phyloP scores from a whole-genome alignment of 2,329 filamentous ascomycete genomes.

The Mycosphaerella arachidis region DNA sequence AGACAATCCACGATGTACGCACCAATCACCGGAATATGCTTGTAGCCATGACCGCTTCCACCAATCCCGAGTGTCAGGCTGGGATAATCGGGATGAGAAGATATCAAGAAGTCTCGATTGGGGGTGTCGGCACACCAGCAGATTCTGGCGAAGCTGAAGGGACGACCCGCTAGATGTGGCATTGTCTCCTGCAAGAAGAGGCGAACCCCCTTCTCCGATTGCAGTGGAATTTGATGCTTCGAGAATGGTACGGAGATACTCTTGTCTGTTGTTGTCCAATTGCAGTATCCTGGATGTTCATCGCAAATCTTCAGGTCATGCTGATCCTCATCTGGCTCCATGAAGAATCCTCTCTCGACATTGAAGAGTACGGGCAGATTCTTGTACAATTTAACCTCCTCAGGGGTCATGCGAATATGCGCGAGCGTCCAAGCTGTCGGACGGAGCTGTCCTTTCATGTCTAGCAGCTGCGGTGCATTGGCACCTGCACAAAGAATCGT shows the following conservation, averaged over 20 bases:
- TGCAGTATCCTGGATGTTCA: slow-evolving; percentile 55
- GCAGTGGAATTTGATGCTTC: slow-evolving; percentile 45
- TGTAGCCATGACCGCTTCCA: slow-evolving; percentile 52
- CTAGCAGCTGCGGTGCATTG: slow-evolving; percentile 43
- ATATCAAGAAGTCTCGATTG: slow-evolving; percentile 52
- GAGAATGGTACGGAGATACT: slow-evolving; percentile 40
- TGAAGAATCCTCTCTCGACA: slow-evolving; percentile 49
- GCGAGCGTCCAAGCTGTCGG: slow-evolving; percentile 53
- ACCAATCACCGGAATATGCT: slow-evolving; percentile 50
- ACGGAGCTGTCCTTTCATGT: slow-evolving; percentile 50
- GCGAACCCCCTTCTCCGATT: slow-evolving; percentile 46
- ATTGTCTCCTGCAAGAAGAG: slow-evolving; percentile 49
- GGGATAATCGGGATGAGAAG: slow-evolving; percentile 41
- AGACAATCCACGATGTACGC: slow-evolving; percentile 48
- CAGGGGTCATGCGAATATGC: slow-evolving; percentile 46
- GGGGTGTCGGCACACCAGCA: slow-evolving; percentile 57
- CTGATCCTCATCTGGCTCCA: slow-evolving; percentile 46
- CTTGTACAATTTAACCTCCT: slow-evolving; percentile 45
- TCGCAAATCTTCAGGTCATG: slow-evolving; percentile 51
- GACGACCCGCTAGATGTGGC: slow-evolving; percentile 49
- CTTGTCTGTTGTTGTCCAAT: slow-evolving; percentile 37
- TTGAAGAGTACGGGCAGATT: slow-evolving; percentile 49
- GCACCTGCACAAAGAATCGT: slow-evolving; percentile 50
- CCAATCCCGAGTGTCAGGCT: slow-evolving; percentile 48
- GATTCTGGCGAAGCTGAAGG: slow-evolving; percentile 49